phyloP scores from a whole-genome alignment of 495 filamentous ascomycete species.

The Sporormia fimetaria region DNA sequence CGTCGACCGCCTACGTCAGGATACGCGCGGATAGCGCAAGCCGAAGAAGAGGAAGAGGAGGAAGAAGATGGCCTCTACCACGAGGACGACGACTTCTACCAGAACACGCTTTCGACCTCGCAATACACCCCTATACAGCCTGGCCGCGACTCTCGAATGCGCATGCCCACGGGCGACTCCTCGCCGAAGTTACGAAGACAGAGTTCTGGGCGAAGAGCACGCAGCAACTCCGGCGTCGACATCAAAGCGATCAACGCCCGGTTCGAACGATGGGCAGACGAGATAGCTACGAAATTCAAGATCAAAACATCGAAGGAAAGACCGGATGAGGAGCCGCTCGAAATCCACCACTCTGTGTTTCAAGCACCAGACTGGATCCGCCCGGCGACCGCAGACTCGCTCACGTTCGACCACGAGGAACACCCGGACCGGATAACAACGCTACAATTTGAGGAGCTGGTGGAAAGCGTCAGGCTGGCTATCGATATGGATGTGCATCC shows the following conservation, averaged over 20 bases:
- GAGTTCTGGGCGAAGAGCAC: slow-evolving; percentile 40
- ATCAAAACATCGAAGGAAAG: slow-evolving; percentile 38
- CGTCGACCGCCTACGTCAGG: slow-evolving; percentile 70
- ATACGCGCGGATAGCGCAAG: slow-evolving; percentile 85
- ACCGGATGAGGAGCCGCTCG: slow-evolving; percentile 71
- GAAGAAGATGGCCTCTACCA: slow-evolving; percentile 44
- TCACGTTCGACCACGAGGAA: slow-evolving; percentile 44
- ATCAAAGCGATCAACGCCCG: slow-evolving; percentile 98
- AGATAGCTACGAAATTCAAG: slow-evolving; percentile 97
- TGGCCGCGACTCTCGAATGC: slow-evolving; percentile 49
- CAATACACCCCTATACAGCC: slow-evolving; percentile 63
- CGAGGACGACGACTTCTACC: slow-evolving; percentile 47
- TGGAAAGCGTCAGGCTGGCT: slow-evolving; percentile 80
- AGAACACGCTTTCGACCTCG: slow-evolving; percentile 43
- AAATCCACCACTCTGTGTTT: slow-evolving; percentile 97
- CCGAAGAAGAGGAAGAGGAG: slow-evolving; percentile 52
- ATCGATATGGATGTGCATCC: slow-evolving; percentile 91
- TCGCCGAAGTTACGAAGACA: slow-evolving; percentile 37
- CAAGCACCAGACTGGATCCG: slow-evolving; percentile 76
- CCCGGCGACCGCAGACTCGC: slow-evolving; percentile 61
- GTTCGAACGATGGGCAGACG: slow-evolving; percentile 91
- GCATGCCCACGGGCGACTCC: slow-evolving; percentile 37
- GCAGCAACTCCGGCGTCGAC: slow-evolving; percentile 84
- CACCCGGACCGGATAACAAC: slow-evolving; percentile 53
- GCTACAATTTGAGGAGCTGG: slow-evolving; percentile 70